Conservation (phyloP, 305 asterid genomes). For the Fraxinus sp. region DNA sequence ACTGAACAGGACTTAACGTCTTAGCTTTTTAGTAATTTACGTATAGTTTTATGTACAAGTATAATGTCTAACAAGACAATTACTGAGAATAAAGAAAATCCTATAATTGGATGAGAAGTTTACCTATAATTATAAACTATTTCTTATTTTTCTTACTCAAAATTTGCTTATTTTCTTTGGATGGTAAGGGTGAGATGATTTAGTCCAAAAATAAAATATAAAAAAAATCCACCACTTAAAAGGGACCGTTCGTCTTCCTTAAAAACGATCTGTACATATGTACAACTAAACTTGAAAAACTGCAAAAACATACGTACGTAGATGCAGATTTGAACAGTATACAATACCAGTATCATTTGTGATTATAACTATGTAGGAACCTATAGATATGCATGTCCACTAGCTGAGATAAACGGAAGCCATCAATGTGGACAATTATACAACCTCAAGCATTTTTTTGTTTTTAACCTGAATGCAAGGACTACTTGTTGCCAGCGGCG, state of each 20-base stretch:
- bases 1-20: too few species aligned
- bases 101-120: background rate
- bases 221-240: background rate
- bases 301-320: background rate
- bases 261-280: background rate
- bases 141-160: background rate
- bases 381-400: background rate
- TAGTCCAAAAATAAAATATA: background rate
- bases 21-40: too few species aligned
- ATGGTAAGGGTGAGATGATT: background rate
- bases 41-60: too few species aligned
- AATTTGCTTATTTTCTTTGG: background rate
- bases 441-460: background rate
- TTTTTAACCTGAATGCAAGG: slow-evolving; percentile 3
- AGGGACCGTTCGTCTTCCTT: background rate
- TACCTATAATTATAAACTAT: background rate
- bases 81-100: background rate
- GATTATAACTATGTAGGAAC: background rate
- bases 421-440: background rate
- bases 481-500: slow-evolving; percentile 72
- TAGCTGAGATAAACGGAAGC: background rate
- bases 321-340: background rate
- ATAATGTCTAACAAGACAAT: background rate
- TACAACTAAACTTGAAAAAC: background rate
- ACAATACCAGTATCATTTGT: background rate